Base-by-base conservation (phyloP, 169 alveolate genomes). In the Plasmodium gallinaceum region DNA sequence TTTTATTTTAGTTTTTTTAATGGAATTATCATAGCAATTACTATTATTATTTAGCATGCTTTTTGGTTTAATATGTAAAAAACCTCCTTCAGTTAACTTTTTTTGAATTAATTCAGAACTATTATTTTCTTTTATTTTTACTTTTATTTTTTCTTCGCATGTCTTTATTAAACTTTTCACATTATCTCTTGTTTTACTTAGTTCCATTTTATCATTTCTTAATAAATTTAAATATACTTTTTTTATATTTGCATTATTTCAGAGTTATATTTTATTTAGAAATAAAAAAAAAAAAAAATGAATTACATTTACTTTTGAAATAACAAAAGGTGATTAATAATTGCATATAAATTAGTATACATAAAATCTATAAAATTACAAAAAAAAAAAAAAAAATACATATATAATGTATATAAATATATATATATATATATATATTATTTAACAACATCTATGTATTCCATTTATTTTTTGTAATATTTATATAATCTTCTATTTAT, bases 1-100 rank as follows among this genome's bases (percentile, higher is more conserved):
- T 74, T 74, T 60, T 74, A 42, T 74, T 71, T 71, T 71, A 54
- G 4, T 74, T 60, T 37, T 74, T 74, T 74, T 43, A 16, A 71
- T 22, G 14, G 42, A 12, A 48, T 45, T 71, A 71, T 20, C 46
- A 60, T 65, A 5, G 32, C 24, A 74, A 37, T 58, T 45, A 18
- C 16, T 60, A 46, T 39, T 74, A 61, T 42, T 43, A 14, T 24
- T 74, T 74, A 46, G 5, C 48, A 20, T 74, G 7, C 57, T 58
- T 60, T 60, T 74, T 18, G 26, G 9, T 18, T 61, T 9, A 12
- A 10, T 18, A 14, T 39, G 58, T 65, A 58, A 60, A 32, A 39
- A 65, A n/a, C 18, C 39, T n/a, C 43, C 74, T 43, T 18, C 45
- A 9, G 52, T 10, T 51, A 58, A 48, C 24, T 9, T 71, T 60